These are phyloP conservation scores for Podila verticillata DNA, from an alignment of 192 early-diverging fungal species.

Conservation along the genomic window DNA sequence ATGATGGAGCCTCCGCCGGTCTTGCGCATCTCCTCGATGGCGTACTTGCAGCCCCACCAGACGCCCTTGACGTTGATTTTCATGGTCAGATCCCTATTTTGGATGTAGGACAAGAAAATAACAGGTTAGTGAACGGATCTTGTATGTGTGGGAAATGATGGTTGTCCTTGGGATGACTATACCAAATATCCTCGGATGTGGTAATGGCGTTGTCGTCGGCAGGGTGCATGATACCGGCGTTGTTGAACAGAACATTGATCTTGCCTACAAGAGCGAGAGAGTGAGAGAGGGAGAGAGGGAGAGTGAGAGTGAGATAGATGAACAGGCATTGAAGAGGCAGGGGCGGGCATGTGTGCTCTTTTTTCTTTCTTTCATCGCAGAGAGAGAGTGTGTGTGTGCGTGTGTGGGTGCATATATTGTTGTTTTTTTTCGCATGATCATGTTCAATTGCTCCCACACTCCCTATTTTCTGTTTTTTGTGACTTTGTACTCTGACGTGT, in stretches of 20 bases:
- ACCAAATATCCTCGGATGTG: slow-evolving; percentile 83
- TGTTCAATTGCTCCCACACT: not conserved
- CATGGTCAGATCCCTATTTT: slow-evolving; percentile 71
- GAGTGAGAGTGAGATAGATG: not conserved
- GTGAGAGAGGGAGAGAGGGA: not conserved
- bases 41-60: slow-evolving; percentile 89
- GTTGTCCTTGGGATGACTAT: slow-evolving; percentile 12
- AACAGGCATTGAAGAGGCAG: not conserved
- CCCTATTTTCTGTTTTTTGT: not conserved
- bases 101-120: not conserved
- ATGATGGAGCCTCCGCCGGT: slow-evolving; percentile 82
- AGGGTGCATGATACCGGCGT: slow-evolving; percentile 88
- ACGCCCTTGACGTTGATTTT: slow-evolving; percentile 91
- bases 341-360: not conserved
- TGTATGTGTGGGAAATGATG: not conserved
- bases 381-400: too few species aligned
- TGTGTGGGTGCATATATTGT: too few species aligned
- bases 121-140: not conserved
- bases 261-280: slow-evolving; percentile 61
- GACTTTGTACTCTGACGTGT: too few species aligned
- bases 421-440: not conserved
- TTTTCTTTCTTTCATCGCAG: not conserved
- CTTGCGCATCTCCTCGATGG: slow-evolving; percentile 77
- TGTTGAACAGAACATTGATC: slow-evolving; percentile 87
- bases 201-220: slow-evolving; percentile 80